Base-by-base conservation (phyloP, 495 filamentous ascomycete species). In the Sabuloglossum arenarium region DNA sequence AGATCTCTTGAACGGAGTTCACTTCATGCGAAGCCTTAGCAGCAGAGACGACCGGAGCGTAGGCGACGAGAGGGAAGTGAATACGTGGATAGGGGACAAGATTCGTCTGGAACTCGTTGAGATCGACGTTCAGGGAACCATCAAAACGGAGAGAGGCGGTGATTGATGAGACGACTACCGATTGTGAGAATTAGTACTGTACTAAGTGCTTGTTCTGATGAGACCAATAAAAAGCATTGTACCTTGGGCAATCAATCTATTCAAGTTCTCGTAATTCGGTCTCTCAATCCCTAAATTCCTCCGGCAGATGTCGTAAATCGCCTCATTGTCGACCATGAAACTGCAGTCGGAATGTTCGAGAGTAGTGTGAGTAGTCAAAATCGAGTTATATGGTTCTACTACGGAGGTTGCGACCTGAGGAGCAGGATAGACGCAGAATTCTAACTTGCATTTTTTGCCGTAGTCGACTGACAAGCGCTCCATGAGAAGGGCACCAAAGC, bases 61-160 rank as follows among this genome's bases (percentile, higher is more conserved):
- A 98, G 66, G 87, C 87, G 63, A 95, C 89, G 59, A 98, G 80
- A 59, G 91, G 91, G 80, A 95, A 98, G 75, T 98, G 91, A 68
- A 98, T 97, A 76, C 91, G 90, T 60, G 91, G 91, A 73, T 94
- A 98, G 53, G 91, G 91, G 45, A 98, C 91, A 67, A 98, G 72
- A 74, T 98, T 98, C 71, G 91, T 98, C 80, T 98, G 91, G 81
- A 98, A 98, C 75, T 98, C 91, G 74, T 94, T 94, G 45, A 98
- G 77, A 73, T 98, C 91, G 73, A 98, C 91, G 74, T 98, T 98
- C 61, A 98, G 86, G 59, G 90, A 94, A 61, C 91, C 91, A 67
- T 98, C 91, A 72, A 98, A 98, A 64, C 91, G 89, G 61, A 98
- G 85, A 58, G 91, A 97, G 58, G 91, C 89, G 58, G 91, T 98